Base-by-base conservation (phyloP, 805 yeast genomes). In the Kodamaea leandrae region DNA sequence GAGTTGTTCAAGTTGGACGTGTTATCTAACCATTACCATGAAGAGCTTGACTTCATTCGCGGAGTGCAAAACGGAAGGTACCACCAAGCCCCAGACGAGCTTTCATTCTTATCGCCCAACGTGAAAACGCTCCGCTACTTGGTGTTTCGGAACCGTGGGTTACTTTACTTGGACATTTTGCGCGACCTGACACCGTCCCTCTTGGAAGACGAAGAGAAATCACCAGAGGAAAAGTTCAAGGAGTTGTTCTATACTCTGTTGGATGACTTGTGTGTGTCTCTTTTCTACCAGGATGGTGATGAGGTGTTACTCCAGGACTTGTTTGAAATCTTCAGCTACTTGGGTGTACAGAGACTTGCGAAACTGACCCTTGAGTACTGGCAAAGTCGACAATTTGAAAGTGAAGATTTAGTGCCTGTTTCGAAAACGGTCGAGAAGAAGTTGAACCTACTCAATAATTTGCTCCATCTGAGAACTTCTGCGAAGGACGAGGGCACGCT, bases 91-190 rank as follows among this genome's bases (percentile, higher is more conserved):
- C 61, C 67, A 2, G 71, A 75, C 41, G 72, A 66, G 30, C 49
- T 69, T 23, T 63, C 68, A 3, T 66, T 70, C 14, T 53, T 74
- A 4, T 78, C 91, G 0, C 91, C 95, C 1, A 78, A 85, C 2
- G 75, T 90, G 17, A 80, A 83, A 49, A 75, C 81, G 8, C 67
- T 93, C 24, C 74, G 95, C 38, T 89, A 86, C 54, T 66, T 93
- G 50, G 83, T 84, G 1, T 80, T 80, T 55, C 74, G 96, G 49
- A 93, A 91, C 55, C 66, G 95, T 43, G 96, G 96, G 0, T 72
- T 87, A 51, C 71, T 87, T 23, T 75, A 80, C 45, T 72, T 85
- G 19, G 66, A 72, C 21, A 57, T 68, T 4, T 48, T 68, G 47
- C 61, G 48, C 35, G 30, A 41, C 4, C 51, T 51, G 13, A 20